Evolutionary conservation across 108 stramenopile genomes (phyloP).

Genomic region (Skeletonema grethae): DNA sequence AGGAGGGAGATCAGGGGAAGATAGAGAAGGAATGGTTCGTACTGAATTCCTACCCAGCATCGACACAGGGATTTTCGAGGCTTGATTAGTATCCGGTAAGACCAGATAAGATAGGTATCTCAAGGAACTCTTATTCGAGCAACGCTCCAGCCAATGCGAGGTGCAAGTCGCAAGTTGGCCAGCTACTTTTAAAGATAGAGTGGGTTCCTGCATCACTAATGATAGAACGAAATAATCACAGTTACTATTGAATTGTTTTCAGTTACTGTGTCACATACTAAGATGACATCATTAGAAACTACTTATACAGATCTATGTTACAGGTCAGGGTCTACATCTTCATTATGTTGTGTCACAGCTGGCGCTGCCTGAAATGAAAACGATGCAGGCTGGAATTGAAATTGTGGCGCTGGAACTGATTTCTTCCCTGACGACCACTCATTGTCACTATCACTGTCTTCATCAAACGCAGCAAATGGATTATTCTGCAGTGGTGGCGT

Average conservation of each 20-base stretch:
- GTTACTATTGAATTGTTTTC: not conserved
- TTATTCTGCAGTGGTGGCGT: slow-evolving; percentile 22
- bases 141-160: too few relatives aligned
- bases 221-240: too few relatives aligned
- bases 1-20: not conserved
- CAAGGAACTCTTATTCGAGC: too few relatives aligned
- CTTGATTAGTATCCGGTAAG: too few relatives aligned
- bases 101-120: too few relatives aligned
- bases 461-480: slow-evolving; percentile 42
- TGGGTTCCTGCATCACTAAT: too few relatives aligned
- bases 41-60: not conserved
- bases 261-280: not conserved
- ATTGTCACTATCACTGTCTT: slow-evolving; percentile 47
- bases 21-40: not conserved
- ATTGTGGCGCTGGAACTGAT: not conserved
- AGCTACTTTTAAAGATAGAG: too few relatives aligned
- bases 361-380: slow-evolving; percentile 32
- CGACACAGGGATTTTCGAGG: too few relatives aligned
- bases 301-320: slow-evolving; percentile 2
- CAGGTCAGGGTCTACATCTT: slow-evolving; percentile 42
- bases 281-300: not conserved
- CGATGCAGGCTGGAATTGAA: slow-evolving; percentile 44
- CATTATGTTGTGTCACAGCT: not conserved
- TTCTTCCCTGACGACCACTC: slow-evolving; percentile 17
- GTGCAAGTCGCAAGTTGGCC: too few relatives aligned